Percentiles rank a stretch among this genome's conserved stretches.
phyloP scores from a whole-genome alignment of 768 basidiomycete species.

The Agaricus sinodeliciosus region DNA sequence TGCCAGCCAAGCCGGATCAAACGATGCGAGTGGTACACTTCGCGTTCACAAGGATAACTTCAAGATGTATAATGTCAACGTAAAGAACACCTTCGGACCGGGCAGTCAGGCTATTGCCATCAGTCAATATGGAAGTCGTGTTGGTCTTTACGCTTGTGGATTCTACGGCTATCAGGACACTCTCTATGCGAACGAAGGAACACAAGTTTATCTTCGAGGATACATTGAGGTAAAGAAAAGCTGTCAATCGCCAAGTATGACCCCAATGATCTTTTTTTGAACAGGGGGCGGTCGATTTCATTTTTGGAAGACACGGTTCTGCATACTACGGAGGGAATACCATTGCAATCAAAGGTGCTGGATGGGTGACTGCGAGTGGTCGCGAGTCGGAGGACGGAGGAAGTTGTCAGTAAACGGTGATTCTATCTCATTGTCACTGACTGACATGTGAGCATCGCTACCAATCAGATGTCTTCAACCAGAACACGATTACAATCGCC shows the following conservation, averaged over 20 bases:
- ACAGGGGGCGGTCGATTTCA: slow-evolving; percentile 46
- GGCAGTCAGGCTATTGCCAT: slow-evolving; percentile 44
- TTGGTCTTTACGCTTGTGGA: slow-evolving; percentile 38
- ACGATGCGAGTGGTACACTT: slow-evolving; percentile 43
- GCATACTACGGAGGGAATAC: slow-evolving; percentile 46
- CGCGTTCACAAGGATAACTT: slow-evolving; percentile 43
- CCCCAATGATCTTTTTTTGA: not conserved
- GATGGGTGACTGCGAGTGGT: slow-evolving; percentile 44
- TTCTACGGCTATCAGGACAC: slow-evolving; percentile 46
- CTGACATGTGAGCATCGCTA: not conserved
- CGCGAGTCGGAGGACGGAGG: slow-evolving; percentile 35
- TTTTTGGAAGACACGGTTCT: slow-evolving; percentile 37
- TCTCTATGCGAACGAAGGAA: slow-evolving; percentile 36
- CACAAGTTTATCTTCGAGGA: slow-evolving; percentile 39
- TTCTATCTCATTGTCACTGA: not conserved
- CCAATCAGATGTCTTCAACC: slow-evolving; percentile 33
- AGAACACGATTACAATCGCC: slow-evolving; percentile 36
- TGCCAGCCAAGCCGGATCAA: slow-evolving; percentile 30
- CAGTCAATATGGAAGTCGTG: slow-evolving; percentile 40
- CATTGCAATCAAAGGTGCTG: slow-evolving; percentile 35
- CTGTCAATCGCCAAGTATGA: not conserved
- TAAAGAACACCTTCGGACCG: slow-evolving; percentile 38
- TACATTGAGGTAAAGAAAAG: slow-evolving; percentile 36
- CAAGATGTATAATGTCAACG: slow-evolving; percentile 43
- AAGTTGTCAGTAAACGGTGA: slow-evolving; percentile 30